Conservation (phyloP, 129 eudicot genomes). For the Pseudognaphalium luteoalbum region DNA sequence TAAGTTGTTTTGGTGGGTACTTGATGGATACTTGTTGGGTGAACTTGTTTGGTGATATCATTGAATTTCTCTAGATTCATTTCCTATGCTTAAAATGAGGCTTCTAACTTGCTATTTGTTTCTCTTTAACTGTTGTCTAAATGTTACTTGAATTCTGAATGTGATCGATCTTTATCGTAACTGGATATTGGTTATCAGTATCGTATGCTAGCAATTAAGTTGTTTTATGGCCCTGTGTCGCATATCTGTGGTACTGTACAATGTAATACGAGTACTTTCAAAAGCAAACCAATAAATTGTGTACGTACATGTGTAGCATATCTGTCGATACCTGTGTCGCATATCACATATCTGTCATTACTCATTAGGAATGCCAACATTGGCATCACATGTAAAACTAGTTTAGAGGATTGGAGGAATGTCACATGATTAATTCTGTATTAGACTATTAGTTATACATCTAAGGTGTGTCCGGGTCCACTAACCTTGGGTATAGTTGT, state of each 20-base stretch:
- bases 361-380: no score
- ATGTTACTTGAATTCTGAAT: background rate
- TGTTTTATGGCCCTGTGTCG: background rate
- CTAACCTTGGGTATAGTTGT: background rate
- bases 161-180: background rate
- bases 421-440: no score
- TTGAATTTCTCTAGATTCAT: conserved; percentile 2
- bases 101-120: background rate
- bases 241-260: background rate
- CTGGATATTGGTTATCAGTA: background rate
- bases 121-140: background rate
- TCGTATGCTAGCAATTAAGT: background rate
- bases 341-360: no score
- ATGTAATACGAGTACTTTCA: no score
- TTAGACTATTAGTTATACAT: no score
- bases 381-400: no score
- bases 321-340: no score
- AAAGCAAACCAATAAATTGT: no score
- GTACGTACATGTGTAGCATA: no score
- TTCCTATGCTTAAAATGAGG: background rate
- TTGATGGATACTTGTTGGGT: conserved; percentile 25
- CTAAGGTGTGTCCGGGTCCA: no score
- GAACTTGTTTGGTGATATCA: conserved; percentile 26
- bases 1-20: conserved; percentile 28
- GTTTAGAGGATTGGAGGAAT: no score